These are phyloP conservation scores for Coemansia sp. DNA, from an alignment of 192 early-diverging fungal genomes.

Conservation along the genomic window DNA sequence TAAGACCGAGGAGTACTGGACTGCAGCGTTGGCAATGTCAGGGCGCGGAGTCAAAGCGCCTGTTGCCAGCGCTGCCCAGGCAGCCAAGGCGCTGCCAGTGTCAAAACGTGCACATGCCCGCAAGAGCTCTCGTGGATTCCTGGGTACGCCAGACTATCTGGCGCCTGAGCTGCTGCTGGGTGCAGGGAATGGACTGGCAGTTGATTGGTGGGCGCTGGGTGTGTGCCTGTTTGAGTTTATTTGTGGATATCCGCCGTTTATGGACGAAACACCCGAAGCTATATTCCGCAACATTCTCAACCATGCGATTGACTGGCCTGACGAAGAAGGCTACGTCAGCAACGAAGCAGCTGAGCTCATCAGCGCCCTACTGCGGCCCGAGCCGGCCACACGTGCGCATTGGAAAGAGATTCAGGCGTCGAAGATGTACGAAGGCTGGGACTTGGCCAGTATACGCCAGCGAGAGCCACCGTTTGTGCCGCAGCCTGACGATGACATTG, in stretches of 20 bases:
- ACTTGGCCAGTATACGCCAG: constrained; percentile 73
- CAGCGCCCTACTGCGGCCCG: constrained; percentile 67
- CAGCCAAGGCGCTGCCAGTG: constrained; percentile 37
- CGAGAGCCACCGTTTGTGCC: constrained; percentile 85
- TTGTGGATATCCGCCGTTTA: constrained; percentile 86
- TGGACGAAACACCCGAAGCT: constrained; percentile 76
- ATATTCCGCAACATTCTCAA: constrained; percentile 91
- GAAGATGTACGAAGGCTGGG: constrained; percentile 70
- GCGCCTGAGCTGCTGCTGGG: constrained; percentile 91
- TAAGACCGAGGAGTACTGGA: constrained; percentile 44
- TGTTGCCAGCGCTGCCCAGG: constrained; percentile 10
- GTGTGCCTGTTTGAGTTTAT: constrained; percentile 90
- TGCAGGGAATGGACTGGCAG: constrained; percentile 75
- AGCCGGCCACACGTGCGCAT: constrained; percentile 63
- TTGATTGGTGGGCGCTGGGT: constrained; percentile 97
- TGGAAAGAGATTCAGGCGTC: constrained; percentile 69
- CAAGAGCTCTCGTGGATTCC: constrained; percentile 50
- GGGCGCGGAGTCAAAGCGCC: constrained; percentile 21
- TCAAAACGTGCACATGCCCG: constrained; percentile 50
- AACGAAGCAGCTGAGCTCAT: constrained; percentile 70
- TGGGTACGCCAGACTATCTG: constrained; percentile 93
- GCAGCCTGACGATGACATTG: constrained; percentile 69
- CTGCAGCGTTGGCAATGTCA: constrained; percentile 17
- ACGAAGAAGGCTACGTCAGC: constrained; percentile 56
- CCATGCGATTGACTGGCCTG: constrained; percentile 57